Base-by-base conservation (phyloP, 2,329 filamentous ascomycete genomes). In the Zymoseptoria passerinii region DNA sequence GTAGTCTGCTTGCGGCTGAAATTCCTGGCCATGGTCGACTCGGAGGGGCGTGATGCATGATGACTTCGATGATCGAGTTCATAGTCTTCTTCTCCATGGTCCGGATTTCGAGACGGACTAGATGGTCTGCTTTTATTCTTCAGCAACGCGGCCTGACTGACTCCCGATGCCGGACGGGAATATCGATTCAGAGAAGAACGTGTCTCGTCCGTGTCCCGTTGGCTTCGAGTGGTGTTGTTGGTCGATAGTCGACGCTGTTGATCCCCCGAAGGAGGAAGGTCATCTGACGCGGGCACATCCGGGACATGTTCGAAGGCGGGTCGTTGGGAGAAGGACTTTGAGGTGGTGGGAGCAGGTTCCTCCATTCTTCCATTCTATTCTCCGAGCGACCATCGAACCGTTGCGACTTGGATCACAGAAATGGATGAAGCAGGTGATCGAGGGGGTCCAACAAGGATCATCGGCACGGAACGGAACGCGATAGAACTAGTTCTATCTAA, bases 121-220 rank as follows among this genome's bases (percentile, higher is more conserved):
- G 35, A 6, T 4, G 35, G n/a, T 16, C 23, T 23, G 23, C 23
- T 23, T 23, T 44, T 44, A 16, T 44, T 44, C 16, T 44, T 44
- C 35, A 44, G 35, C 35, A 52, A 53, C 23, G 55, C 62, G 9
- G 60, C 53, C 16, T 60, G 62, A 19, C 60, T 62, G 1, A 59
- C 60, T 16, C 53, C 54, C 2, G 63, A 64, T 13, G 58, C 58
- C 13, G 64, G 64, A n/a, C 64, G 59, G 35, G 61, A 61, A 29
- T 53, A 54, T 28, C 53, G 40, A 8, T 52, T 55, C 19, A 58
- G 61, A 2, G 53, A 60, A 2, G 53, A 60, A 40, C 66, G 68
- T 16, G 63, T 48, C 28, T 64, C 66, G 52, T 66, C n/a, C n/a
- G n/a, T n/a, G n/a, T n/a, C 58, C 49, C 67, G 59, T 28, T 59